Conservation (phyloP, 2,329 filamentous ascomycete genomes). For the Stemphylium beticola region DNA sequence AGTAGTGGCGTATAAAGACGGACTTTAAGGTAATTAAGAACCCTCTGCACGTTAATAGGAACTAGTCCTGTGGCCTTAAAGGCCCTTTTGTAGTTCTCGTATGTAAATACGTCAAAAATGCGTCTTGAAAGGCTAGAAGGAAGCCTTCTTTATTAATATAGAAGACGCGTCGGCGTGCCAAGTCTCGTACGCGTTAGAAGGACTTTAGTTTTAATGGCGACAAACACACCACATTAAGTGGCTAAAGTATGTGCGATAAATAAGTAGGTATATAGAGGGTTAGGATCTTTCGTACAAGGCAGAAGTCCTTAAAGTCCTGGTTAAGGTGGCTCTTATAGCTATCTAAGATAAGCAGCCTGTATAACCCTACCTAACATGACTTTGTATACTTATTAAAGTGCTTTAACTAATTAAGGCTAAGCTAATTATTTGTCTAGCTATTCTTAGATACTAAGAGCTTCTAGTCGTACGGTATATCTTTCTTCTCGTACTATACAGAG, state of each 20-base stretch:
- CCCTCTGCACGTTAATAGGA: conserved; percentile 30
- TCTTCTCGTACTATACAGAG: background rate
- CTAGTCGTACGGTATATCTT: background rate
- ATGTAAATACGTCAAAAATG: conserved; percentile 27
- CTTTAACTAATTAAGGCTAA: background rate
- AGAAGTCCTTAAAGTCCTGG: background rate
- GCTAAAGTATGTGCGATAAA: conserved; percentile 20
- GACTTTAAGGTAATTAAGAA: conserved; percentile 37
- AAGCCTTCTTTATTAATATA: conserved; percentile 33
- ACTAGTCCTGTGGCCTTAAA: conserved; percentile 40
- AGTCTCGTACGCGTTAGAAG: conserved; percentile 31
- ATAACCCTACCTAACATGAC: background rate
- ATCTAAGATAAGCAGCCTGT: background rate
- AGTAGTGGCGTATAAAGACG: conserved; percentile 1
- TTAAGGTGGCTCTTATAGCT: background rate
- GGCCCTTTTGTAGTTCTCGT: conserved; percentile 30
- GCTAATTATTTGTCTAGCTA: background rate
- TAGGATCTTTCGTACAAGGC: background rate
- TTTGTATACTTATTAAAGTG: background rate
- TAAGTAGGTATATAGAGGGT: background rate
- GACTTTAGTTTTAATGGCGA: background rate
- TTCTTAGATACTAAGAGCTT: background rate
- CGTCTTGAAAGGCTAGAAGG: conserved; percentile 29
- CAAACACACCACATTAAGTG: conserved; percentile 25
- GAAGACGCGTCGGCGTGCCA: conserved; percentile 36